Evolutionary conservation across 2,329 filamentous ascomycete genomes (phyloP).

Genomic region (Epichloe typhina): DNA sequence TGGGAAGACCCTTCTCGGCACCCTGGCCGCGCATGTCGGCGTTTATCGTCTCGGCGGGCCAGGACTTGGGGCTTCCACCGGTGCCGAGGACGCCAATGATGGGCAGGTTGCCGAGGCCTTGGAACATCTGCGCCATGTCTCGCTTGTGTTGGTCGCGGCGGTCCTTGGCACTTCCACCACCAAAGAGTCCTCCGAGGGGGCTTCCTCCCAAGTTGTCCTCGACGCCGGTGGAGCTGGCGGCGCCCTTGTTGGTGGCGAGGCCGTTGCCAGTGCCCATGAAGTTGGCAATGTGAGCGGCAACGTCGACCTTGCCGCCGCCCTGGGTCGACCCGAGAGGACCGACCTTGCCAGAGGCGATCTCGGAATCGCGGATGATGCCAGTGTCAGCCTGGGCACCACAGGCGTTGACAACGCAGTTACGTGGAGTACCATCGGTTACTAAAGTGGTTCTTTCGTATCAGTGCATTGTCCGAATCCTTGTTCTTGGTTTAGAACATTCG

Average conservation of each 20-base stretch:
- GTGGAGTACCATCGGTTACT: slow-evolving; percentile 5
- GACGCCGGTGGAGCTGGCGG: slow-evolving; percentile 20
- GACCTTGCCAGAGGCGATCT: slow-evolving; percentile 3
- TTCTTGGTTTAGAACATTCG: not conserved
- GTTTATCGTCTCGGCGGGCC: not conserved
- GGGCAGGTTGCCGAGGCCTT: not conserved
- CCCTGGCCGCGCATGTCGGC: slow-evolving; percentile 1
- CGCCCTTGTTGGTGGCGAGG: not conserved
- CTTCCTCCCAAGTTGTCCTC: slow-evolving; percentile 26
- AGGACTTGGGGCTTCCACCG: not conserved
- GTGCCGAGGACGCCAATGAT: not conserved
- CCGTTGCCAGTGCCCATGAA: slow-evolving; percentile 3
- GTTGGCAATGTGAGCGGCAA: slow-evolving; percentile 2
- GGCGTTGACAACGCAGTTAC: slow-evolving; percentile 5
- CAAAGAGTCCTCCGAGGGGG: slow-evolving; percentile 1
- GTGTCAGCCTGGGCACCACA: slow-evolving; percentile 6
- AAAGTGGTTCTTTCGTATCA: not conserved
- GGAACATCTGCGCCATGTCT: slow-evolving; percentile 18
- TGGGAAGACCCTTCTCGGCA: slow-evolving; percentile 1
- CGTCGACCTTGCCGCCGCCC: slow-evolving; percentile 1
- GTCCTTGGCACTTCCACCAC: slow-evolving; percentile 5
- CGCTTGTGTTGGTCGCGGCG: slow-evolving; percentile 13
- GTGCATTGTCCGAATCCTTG: too few species aligned
- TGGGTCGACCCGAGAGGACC: slow-evolving; percentile 4
- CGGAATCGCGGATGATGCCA: slow-evolving; percentile 4